Evolutionary conservation across 2,329 filamentous ascomycete genomes (phyloP), one percentile per base, ranked within the genome.

Genomic region (Didymella keratinophila): DNA sequence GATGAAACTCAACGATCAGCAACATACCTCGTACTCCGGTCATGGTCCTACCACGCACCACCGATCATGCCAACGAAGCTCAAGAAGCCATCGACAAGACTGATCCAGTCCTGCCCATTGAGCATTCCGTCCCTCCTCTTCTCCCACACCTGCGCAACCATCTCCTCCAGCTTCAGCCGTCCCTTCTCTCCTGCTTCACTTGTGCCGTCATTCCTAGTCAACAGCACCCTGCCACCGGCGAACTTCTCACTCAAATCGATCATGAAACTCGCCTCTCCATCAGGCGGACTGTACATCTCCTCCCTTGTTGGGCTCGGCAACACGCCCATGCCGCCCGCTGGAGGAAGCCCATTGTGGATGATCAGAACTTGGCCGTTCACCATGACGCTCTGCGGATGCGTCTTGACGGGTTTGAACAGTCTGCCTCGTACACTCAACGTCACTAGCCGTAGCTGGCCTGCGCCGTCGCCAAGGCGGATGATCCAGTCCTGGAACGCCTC

Each of bases 401-500:
- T 63, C 49, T 67, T 71, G 53, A 65, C 63, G 1, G 72, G 72
- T 48, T 72, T 74, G 63, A 78, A 78, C 12, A 73, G 49, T 21
- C 66, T 60, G 8, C 75, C 73, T 0, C 75, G 67, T 1, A 76
- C 74, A 3, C 71, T 69, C 30, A 78, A 60, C 46, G 63, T 71
- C 20, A 78, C 66, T 14, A 76, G 63, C 2, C 76, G 70, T 2
- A 78, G 64, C 9, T 60, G 53, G 2, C 66, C 63, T 2, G 74
- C 75, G 27, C 70, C 69, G 34, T 73, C 66, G 43, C 73, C 73
- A 0, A 78, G 66, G 9, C 70, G 63, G 45, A 71, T 71, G 61
- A 78, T 77, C 76, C 76, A 78, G 60, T 73, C 69, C 48, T 68
- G 73, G 62, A 78, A 78, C 37, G 70, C 72, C 58, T 78, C 74